Base-by-base conservation (phyloP, 1,284 basidiomycete genomes). In the Boletellus dicymbophilus region DNA sequence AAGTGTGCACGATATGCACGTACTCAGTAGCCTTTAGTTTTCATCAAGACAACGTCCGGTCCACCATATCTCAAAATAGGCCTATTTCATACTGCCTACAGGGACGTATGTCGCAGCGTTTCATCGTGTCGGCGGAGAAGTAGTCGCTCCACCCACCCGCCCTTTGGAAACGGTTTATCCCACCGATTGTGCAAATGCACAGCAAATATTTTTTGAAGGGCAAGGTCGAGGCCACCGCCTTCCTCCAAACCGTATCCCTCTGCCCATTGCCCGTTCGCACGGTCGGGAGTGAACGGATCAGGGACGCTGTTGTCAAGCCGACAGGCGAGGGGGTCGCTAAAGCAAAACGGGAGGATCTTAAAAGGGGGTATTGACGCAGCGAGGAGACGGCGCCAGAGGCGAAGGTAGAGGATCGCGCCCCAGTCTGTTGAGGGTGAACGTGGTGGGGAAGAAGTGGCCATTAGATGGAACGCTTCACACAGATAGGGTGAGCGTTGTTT, bases 101-200 rank as follows among this genome's bases (percentile, higher is more conserved):
- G 3, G 37, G 37, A 6, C 5, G 16, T 26, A 13, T 46, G 41
- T 12, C 21, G 45, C 48, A 64, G 22, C 21, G 8, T 36, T 20
- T 56, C 51, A 18, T 88, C 82, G 61, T 90, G 88, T 59, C 77
- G 74, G 49, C 70, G 75, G 57, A 94, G 68, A 53, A 95, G 61
- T 48, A 92, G 58, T 59, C 90, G 72, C 37, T 91, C 83, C 0
- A 97, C 81, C 93, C 93, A 94, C 0, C 93, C 90, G 13, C 72
- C 77, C 39, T 68, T 68, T 0, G 93, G 91, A 59, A 90, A 96
- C 38, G 71, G 64, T 73, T 90, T 93, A 47, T 85, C 79, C 94
- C 94, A 97, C 66, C 93, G 92, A 70, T 96, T 96, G 68, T 97
- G 95, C 58, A 98, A 65, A 72, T 95, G 94, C 25, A 98, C 82